Conservation (phyloP, 2,329 filamentous ascomycete species). For the Sarocladium brachiariae region DNA sequence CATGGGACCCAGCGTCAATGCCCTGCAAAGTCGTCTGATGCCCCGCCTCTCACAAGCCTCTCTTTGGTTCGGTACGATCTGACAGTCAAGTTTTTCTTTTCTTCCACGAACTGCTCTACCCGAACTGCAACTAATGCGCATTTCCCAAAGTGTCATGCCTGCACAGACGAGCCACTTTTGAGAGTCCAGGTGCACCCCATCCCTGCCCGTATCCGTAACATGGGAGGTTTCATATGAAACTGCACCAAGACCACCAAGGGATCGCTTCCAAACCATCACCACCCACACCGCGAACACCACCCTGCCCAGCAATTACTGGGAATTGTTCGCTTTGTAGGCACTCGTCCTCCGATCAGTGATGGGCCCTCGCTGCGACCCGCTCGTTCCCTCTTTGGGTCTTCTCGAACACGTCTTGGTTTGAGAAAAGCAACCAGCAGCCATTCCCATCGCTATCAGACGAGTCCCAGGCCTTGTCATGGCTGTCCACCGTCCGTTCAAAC, state of each 20-base stretch:
- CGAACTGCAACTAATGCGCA: background rate
- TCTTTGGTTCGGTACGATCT: background rate
- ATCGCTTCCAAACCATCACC: slow-evolving; percentile 9
- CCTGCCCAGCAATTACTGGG: background rate
- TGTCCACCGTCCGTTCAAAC: background rate
- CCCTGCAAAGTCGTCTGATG: slow-evolving; percentile 3
- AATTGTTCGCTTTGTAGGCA: background rate
- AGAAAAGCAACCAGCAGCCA: background rate
- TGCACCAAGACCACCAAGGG: slow-evolving; percentile 15
- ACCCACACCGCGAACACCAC: slow-evolving; percentile 11
- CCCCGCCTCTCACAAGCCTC: background rate
- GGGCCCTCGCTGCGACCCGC: background rate
- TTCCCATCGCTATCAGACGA: background rate
- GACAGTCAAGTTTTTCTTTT: too few relatives aligned
- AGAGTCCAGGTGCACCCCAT: too few relatives aligned
- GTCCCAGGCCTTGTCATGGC: background rate
- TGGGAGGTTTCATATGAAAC: slow-evolving; percentile 42
- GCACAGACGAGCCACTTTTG: background rate
- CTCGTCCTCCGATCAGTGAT: background rate
- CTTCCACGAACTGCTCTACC: too few relatives aligned
- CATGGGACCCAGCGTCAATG: background rate
- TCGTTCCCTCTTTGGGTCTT: background rate
- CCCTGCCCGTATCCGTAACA: slow-evolving; percentile 28
- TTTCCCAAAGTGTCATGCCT: background rate
- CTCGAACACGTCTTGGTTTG: slow-evolving; percentile 8